Conservation (phyloP, 371 early-diverging fungal species). For the Mucor irregularis region DNA sequence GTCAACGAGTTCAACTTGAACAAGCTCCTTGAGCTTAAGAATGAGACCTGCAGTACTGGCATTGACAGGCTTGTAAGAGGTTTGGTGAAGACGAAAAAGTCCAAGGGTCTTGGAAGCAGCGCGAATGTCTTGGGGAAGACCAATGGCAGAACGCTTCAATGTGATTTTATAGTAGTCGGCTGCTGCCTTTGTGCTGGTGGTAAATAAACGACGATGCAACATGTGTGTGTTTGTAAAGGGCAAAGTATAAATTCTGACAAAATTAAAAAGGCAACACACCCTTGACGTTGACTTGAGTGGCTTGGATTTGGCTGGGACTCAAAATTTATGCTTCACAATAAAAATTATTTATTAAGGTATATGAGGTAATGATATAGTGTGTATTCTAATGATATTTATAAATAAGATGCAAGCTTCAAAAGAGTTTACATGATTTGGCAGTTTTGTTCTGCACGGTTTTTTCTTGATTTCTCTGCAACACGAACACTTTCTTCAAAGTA, state of each 20-base stretch:
- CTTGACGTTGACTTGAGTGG: no score
- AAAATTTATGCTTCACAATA: no score
- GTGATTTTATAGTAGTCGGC: conserved; percentile 60
- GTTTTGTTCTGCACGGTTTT: conserved; percentile 11
- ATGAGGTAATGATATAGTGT: no score
- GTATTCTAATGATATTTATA: no score
- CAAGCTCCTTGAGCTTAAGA: conserved; percentile 79
- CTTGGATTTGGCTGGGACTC: no score
- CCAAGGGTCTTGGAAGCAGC: conserved; percentile 61
- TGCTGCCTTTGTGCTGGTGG: conserved; percentile 28
- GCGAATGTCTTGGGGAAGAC: conserved; percentile 53
- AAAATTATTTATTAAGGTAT: no score
- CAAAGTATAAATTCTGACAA: no score
- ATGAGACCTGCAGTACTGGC: conserved; percentile 73
- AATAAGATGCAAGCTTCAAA: no score
- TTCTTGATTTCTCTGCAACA: conserved; percentile 7
- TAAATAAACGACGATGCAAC: conserved; percentile 36
- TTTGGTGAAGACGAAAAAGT: conserved; percentile 56
- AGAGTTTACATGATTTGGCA: conserved; percentile 21
- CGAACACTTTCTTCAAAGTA: conserved; percentile 26
- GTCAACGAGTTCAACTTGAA: conserved; percentile 70
- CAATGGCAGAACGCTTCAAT: conserved; percentile 60
- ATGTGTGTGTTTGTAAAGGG: no score
- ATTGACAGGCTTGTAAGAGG: conserved; percentile 62
- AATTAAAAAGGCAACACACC: no score